A percentile compares a stretch with the other conserved stretches of the same genome.
phyloP scores from a whole-genome alignment of 495 filamentous ascomycete species.

The Trichoderma virens region DNA sequence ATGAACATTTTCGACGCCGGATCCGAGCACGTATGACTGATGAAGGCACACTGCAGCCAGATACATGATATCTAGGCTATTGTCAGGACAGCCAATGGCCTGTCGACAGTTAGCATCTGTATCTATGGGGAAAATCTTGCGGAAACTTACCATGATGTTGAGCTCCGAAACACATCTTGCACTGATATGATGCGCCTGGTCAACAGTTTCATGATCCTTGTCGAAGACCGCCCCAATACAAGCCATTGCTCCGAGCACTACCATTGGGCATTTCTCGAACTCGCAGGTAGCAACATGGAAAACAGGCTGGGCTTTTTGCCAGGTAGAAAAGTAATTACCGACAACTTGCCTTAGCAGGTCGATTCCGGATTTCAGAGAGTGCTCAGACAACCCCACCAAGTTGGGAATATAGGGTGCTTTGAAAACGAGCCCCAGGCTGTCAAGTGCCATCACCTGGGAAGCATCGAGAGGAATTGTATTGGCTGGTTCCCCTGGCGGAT shows the following conservation, averaged over 20 bases:
- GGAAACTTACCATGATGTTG: neutral
- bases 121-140: neutral
- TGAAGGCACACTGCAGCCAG: neutral
- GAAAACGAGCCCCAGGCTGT: neutral
- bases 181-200: neutral
- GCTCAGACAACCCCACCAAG: neutral
- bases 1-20: neutral
- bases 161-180: neutral
- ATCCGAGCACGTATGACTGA: neutral
- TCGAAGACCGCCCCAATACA: neutral
- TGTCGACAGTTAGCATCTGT: neutral
- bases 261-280: neutral
- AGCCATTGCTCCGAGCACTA: neutral
- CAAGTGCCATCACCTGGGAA: neutral
- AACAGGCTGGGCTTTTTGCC: neutral
- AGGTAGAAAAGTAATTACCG: neutral
- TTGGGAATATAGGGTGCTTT: neutral
- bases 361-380: neutral
- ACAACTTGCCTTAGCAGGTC: neutral
- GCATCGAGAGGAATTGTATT: neutral
- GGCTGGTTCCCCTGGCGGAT: no score
- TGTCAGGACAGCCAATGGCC: neutral
- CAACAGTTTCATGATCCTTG: neutral
- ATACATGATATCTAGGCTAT: neutral
- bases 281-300: neutral